phyloP scores from a whole-genome alignment of 2,329 filamentous ascomycete species.

The Cordyceps fumosorosea region DNA sequence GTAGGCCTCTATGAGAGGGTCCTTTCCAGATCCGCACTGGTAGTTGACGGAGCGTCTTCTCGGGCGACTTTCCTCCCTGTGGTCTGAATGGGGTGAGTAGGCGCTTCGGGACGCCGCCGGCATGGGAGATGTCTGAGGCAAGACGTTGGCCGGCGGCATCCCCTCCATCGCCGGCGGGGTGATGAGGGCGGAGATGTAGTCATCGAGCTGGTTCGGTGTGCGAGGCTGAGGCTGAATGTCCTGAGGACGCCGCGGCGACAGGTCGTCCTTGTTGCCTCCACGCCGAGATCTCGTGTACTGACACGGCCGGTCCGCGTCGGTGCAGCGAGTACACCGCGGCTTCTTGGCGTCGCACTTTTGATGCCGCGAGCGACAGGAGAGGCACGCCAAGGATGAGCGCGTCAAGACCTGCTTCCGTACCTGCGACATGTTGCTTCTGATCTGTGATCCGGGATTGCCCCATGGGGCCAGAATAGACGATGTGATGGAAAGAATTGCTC shows the following conservation, averaged over 20 bases:
- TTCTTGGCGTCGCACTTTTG: constrained; percentile 46
- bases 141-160: background rate
- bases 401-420: constrained; percentile 12
- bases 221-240: too few species aligned
- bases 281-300: constrained; percentile 45
- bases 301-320: constrained; percentile 36
- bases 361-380: constrained; percentile 44
- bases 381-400: constrained; percentile 37
- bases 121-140: constrained; percentile 4
- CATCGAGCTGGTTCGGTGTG: background rate
- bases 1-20: constrained; percentile 26
- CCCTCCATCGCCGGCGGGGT: background rate
- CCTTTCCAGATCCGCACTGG: constrained; percentile 4
- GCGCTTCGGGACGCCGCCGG: background rate
- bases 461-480: background rate
- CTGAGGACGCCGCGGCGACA: background rate
- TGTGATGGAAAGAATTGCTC: background rate
- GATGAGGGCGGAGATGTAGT: background rate
- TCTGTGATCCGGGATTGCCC: background rate
- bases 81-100: background rate
- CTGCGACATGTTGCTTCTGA: constrained; percentile 1
- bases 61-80: background rate
- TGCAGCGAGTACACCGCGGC: constrained; percentile 40
- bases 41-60: background rate
- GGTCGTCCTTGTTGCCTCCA: constrained; percentile 25